These are phyloP conservation scores for Phytophthora macrochlamydospora DNA, from an alignment of 352 stramenopile genomes.

Conservation along the genomic window DNA sequence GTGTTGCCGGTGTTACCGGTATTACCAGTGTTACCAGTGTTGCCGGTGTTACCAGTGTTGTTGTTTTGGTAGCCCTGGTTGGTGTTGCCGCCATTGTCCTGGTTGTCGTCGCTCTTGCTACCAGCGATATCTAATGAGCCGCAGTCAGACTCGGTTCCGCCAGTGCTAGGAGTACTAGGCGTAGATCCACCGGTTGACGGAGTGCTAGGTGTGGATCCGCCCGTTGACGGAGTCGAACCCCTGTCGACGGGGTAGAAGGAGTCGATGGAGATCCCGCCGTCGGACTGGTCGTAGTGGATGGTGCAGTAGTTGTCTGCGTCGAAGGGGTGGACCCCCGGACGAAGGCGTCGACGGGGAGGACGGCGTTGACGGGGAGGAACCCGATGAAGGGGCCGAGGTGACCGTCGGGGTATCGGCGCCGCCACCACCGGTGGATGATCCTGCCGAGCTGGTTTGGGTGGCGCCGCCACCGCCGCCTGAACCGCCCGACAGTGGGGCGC, in stretches of 20 bases:
- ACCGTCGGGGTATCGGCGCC: no score
- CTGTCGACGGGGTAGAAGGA: conserved; percentile 1
- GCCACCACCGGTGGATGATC: no score
- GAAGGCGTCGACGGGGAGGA: no score
- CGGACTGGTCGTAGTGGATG: conserved; percentile 9
- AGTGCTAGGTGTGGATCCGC: not conserved
- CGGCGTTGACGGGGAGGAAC: not conserved
- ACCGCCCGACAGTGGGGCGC: conserved; percentile 8
- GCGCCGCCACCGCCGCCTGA: conserved; percentile 2
- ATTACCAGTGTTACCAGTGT: no score
- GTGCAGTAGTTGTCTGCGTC: conserved; percentile 5
- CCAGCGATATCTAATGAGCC: conserved; percentile 14
- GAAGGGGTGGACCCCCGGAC: no score
- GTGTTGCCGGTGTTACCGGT: no score
- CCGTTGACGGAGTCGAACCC: no score
- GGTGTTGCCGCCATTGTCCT: no score
- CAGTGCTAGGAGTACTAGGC: not conserved
- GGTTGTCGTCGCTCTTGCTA: conserved; percentile 1
- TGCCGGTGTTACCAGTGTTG: no score
- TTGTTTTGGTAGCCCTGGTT: not conserved
- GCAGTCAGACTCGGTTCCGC: conserved; percentile 12
- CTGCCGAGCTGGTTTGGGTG: conserved; percentile 2
- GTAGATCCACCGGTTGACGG: not conserved
- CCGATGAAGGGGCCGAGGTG: conserved; percentile 3
- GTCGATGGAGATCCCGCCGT: not conserved